Evolutionary conservation across 305 asterid genomes (phyloP).

Genomic region (Ruellia speciosa): DNA sequence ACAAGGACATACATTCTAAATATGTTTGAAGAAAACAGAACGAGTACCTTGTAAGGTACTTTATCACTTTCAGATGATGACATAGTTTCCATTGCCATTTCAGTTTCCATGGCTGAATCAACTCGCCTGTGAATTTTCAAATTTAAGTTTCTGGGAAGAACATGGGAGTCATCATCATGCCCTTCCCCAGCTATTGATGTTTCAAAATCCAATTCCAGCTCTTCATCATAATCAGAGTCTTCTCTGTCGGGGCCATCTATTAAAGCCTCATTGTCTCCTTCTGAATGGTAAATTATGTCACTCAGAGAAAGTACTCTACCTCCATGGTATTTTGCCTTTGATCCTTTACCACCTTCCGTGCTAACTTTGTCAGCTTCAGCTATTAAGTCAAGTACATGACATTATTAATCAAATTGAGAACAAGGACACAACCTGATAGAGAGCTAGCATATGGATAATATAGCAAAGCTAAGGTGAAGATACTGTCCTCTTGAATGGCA

Average conservation of each 20-base stretch:
- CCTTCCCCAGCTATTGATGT: slow-evolving; percentile 58
- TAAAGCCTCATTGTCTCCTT: slow-evolving; percentile 60
- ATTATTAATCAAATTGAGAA: slow-evolving; percentile 14
- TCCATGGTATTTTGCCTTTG: slow-evolving; percentile 43
- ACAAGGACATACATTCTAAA: slow-evolving; percentile 6
- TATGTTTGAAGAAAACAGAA: slow-evolving; percentile 9
- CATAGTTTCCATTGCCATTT: slow-evolving; percentile 33
- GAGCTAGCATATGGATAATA: slow-evolving; percentile 10
- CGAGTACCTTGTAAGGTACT: slow-evolving; percentile 54
- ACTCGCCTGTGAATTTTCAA: slow-evolving; percentile 56
- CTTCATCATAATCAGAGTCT: slow-evolving; percentile 87
- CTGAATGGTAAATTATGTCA: slow-evolving; percentile 78
- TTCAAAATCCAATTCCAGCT: slow-evolving; percentile 72
- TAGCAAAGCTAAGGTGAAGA: slow-evolving; percentile 10
- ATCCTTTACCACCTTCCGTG: slow-evolving; percentile 43
- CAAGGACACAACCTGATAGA: slow-evolving; percentile 10
- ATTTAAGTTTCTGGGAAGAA: slow-evolving; percentile 61
- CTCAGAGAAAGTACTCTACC: slow-evolving; percentile 66
- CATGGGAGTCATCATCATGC: slow-evolving; percentile 42
- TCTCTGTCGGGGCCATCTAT: slow-evolving; percentile 66
- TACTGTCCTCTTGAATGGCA: background rate
- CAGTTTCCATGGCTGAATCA: slow-evolving; percentile 46
- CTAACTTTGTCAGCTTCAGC: slow-evolving; percentile 67
- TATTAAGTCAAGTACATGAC: slow-evolving; percentile 28
- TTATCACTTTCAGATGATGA: slow-evolving; percentile 45